These are phyloP conservation scores for Pseudogymnoascus sp. DNA, from an alignment of 2,329 filamentous ascomycete species.

Conservation along the genomic window DNA sequence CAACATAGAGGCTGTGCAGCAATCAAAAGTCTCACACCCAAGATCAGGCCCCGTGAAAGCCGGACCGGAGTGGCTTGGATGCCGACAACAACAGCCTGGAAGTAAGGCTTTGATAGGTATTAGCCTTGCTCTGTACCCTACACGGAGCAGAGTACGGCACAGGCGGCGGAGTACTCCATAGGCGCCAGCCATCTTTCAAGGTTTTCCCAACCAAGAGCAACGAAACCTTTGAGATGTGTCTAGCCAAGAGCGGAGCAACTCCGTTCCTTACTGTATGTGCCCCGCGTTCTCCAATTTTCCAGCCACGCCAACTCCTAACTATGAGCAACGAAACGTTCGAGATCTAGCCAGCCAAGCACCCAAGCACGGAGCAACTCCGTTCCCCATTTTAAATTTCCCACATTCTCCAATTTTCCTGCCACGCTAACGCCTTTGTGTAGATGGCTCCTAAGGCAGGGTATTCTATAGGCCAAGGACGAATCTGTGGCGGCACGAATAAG, in stretches of 20 bases:
- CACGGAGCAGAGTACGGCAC: background rate
- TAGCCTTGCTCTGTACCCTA: background rate
- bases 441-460: background rate
- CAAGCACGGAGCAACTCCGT: background rate
- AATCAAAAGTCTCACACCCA: background rate
- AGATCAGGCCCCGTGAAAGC: background rate
- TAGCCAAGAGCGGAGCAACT: background rate
- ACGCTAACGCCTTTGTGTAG: background rate
- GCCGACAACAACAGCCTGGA: background rate
- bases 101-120: background rate
- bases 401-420: background rate
- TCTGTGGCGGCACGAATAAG: background rate
- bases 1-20: constrained; percentile 1
- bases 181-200: background rate
- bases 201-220: background rate
- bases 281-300: background rate
- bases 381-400: background rate
- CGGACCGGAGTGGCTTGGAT: background rate
- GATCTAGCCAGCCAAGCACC: background rate
- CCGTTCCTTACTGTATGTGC: background rate
- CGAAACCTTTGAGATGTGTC: background rate
- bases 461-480: background rate
- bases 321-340: background rate
- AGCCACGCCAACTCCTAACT: background rate
- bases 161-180: background rate